Percentiles rank a stretch among this genome's conserved stretches.
Conservation (phyloP, 305 asterid species). For the Fraxinus latifolia region DNA sequence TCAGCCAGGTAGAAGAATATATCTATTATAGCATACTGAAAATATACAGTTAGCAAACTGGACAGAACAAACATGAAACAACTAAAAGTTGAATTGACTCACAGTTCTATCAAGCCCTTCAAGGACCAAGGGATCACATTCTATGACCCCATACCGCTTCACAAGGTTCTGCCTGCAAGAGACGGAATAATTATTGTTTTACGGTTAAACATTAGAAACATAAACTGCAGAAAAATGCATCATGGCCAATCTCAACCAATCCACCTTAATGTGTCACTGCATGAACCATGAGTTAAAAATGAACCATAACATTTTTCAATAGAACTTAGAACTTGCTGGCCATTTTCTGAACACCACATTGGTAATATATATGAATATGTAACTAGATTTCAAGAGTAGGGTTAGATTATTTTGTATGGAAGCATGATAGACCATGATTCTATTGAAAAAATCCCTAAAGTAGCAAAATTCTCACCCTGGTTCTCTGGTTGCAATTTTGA, state of each 20-base stretch:
- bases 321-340: constrained; percentile 3
- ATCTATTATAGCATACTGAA: constrained; percentile 15
- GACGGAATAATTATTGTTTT: constrained; percentile 15
- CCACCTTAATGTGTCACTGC: background rate
- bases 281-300: background rate
- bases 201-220: background rate
- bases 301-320: background rate
- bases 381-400: background rate
- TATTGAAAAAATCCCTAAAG: constrained; percentile 2
- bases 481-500: constrained; percentile 58
- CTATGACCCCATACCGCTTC: constrained; percentile 82
- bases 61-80: constrained; percentile 3
- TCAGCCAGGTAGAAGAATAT: constrained; percentile 14
- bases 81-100: constrained; percentile 35
- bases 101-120: constrained; percentile 78
- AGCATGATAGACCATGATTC: constrained; percentile 5
- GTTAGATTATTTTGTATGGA: background rate
- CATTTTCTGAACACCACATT: background rate
- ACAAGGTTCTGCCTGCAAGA: constrained; percentile 56
- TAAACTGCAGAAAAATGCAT: background rate
- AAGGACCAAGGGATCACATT: constrained; percentile 79
- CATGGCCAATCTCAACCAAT: background rate
- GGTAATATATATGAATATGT: background rate
- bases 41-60: constrained; percentile 13
- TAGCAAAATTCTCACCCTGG: constrained; percentile 52